These are phyloP conservation scores for Arthroderma uncinatum DNA, from an alignment of 2,329 filamentous ascomycete species.

Conservation along the genomic window DNA sequence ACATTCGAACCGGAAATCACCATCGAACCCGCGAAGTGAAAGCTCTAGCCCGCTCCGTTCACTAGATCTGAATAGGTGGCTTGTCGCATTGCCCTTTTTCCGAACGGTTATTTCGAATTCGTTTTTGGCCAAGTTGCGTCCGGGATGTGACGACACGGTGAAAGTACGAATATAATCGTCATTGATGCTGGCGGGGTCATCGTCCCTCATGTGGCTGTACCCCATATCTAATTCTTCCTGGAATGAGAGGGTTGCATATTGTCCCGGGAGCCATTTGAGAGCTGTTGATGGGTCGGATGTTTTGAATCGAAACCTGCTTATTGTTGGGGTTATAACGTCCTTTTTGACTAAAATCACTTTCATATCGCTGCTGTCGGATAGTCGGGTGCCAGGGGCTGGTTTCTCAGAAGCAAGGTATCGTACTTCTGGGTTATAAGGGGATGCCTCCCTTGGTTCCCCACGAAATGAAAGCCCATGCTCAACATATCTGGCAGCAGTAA, in stretches of 20 bases:
- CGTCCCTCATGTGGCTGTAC: conserved; percentile 73
- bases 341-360: conserved; percentile 49
- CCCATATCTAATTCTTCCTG: conserved; percentile 56
- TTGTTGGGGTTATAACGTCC: conserved; percentile 51
- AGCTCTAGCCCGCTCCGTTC: conserved; percentile 47
- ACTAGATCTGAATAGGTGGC: conserved; percentile 51
- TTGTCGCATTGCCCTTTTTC: conserved; percentile 58
- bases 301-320: conserved; percentile 54
- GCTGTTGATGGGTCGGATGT: conserved; percentile 29
- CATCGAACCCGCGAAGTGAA: conserved; percentile 62
- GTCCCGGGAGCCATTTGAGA: conserved; percentile 54
- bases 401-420: conserved; percentile 54
- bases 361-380: conserved; percentile 15
- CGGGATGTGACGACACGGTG: conserved; percentile 57
- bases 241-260: conserved; percentile 70
- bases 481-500: conserved; percentile 53
- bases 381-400: conserved; percentile 12
- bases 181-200: conserved; percentile 67
- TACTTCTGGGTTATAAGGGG: conserved; percentile 69
- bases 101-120: conserved; percentile 63
- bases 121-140: conserved; percentile 25
- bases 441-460: conserved; percentile 47
- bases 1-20: conserved; percentile 43
- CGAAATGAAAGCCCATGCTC: conserved; percentile 56
- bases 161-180: conserved; percentile 79